Evolutionary conservation across 1,284 basidiomycete species (phyloP), one percentile per base, ranked within the genome.

Genomic region (Ustilago tritici): DNA sequence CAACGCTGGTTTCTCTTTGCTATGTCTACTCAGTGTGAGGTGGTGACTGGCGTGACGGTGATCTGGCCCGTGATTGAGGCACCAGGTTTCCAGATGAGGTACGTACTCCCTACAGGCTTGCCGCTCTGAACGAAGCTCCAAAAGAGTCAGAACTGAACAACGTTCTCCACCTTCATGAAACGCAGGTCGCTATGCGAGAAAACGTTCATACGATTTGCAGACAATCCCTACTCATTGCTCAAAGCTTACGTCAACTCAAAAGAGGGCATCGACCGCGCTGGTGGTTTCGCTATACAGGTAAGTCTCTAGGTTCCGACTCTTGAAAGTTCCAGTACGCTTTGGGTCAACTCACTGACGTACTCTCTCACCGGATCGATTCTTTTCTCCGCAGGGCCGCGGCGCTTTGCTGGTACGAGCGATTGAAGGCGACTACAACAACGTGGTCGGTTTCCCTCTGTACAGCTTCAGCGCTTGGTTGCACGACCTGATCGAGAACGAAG

Each of bases 281-380:
- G 95, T 4, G 96, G 96, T 0, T 98, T 98, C 85, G 95, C 95
- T 3, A 92, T 96, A 54, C 96, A 98, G 89, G 94, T 93, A 77
- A 63, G 87, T 31, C 3, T 15, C 32, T 8, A 15, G 17, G 15
- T 15, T 4, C 32, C 56, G 4, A 28, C 1, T 54, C 52, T 36
- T n/a, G 19, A 8, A n/a, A 54, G 17, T 36, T 19, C 17, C 19
- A 11, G 17, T 36, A 4, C 50, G 8, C 57, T 11, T 8, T 23
- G 11, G 6, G 12, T 46, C 4, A 28, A 46, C 56, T 43, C 14
- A 41, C 28, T 46, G 14, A 28, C 15, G 23, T 34, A 17, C 7
- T 46, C 56, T n/a, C 23, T 41, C 32, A n/a, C 10, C 34, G 52
- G 15, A 23, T 19, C 47, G 28, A 5, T 12, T 10, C n/a, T 36